phyloP scores from a whole-genome alignment of 176 grass and related monocot species.

The Oropetium thomaeum region DNA sequence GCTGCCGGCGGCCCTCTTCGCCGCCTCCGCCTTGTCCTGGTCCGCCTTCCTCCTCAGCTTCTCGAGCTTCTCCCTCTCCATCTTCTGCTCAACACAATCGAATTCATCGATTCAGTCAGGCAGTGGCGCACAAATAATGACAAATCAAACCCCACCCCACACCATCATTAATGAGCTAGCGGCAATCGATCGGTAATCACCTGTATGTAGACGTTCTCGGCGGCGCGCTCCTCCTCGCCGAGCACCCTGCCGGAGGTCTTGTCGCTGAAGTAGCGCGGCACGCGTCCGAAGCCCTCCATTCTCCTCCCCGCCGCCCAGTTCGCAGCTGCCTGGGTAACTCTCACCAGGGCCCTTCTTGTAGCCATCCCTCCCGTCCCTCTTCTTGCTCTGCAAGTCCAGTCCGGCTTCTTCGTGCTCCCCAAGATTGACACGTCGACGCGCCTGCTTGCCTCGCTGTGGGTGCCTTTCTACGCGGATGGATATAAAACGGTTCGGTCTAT shows the following conservation, averaged over 20 bases:
- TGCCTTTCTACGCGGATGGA: not conserved
- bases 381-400: conserved; percentile 19
- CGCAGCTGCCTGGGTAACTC: not conserved
- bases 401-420: not conserved
- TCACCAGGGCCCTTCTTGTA: conserved; percentile 30
- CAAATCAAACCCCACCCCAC: not conserved
- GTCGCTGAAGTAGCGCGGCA: conserved; percentile 66
- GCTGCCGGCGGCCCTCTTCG: conserved; percentile 25
- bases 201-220: conserved; percentile 88
- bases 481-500: not conserved
- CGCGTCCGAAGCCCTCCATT: conserved; percentile 32
- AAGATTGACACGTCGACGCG: conserved; percentile 26
- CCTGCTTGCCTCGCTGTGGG: not conserved
- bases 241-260: conserved; percentile 57
- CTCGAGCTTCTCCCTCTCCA: conserved; percentile 90
- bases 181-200: not conserved
- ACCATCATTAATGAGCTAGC: not conserved
- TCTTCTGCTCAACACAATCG: conserved; percentile 53
- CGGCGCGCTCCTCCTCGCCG: conserved; percentile 84
- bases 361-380: conserved; percentile 31
- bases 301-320: conserved; percentile 20
- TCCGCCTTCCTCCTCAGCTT: conserved; percentile 68
- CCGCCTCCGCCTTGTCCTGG: conserved; percentile 58
- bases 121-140: too few species aligned
- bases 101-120: not conserved